Evolutionary conservation across 1,284 basidiomycete genomes (phyloP), one percentile per base, ranked within the genome.

Genomic region (Macrocybe sp.): DNA sequence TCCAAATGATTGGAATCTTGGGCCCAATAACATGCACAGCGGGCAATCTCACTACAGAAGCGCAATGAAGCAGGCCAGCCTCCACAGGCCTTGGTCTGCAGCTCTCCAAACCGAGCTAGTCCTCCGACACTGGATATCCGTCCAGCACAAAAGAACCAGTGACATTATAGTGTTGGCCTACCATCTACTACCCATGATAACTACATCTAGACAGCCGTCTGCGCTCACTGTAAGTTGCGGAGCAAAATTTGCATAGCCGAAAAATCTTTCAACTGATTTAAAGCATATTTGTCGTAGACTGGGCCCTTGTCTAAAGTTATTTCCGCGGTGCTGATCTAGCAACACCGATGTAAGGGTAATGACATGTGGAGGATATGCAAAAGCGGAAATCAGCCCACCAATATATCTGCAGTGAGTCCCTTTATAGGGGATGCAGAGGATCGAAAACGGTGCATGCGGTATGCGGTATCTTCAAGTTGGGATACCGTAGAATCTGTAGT

Each of bases 351-450:
- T 12, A 32, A 12, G 22, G 12, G 28, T 16, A 41, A 30, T n/a
- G 33, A 7, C 37, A 40, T 8, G 11, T 7, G 6, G 32, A 33
- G 41, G 34, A 46, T 16, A 37, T 3, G 16, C 28, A 33, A 12
- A 38, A 29, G 41, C 22, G 22, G 22, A 22, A 22, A 1, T 22
- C 4, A 7, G 47, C 81, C 55, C 56, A 91, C 87, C 45, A 91
- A 66, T 11, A 94, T 85, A 54, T 93, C 89, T 1, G 89, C 74
- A 0, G 89, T 92, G 1, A 93, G 66, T 0, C 91, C 91, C 60
- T 90, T 90, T 54, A 93, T 75, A 0, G 89, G 81, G 6, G 88
- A 90, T 1, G 85, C 83, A 0, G 70, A 72, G 2, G 83, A 84
- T 37, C 87, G 76, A 59, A 93, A 85, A 9, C 90, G 82, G 64